Evolutionary conservation across 192 early-diverging fungal genomes (phyloP).

Genomic region (Phlyctochytrium bullatum): DNA sequence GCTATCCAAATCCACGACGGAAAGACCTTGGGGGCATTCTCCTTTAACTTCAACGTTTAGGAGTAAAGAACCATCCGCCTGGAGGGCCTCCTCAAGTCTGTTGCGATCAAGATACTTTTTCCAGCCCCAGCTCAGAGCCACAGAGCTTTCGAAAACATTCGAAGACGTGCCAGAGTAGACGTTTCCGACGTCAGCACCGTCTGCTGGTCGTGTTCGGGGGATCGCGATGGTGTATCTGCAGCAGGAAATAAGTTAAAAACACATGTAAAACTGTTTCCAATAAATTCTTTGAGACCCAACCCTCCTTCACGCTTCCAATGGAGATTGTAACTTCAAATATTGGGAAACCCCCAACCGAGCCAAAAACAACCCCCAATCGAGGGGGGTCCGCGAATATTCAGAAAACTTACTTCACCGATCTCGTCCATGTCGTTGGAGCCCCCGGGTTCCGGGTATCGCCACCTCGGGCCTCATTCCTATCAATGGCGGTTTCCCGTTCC

Average conservation of each 20-base stretch:
- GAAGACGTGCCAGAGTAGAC: constrained; percentile 7
- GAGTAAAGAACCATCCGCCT: neutral
- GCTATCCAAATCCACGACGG: neutral
- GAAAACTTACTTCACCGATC: constrained; percentile 4
- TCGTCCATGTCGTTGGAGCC: neutral
- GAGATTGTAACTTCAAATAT: too few relatives aligned
- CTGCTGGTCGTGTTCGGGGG: constrained; percentile 5
- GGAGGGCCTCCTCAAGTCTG: neutral
- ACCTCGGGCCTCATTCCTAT: neutral
- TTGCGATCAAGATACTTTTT: constrained; percentile 3
- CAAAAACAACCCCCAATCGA: too few relatives aligned
- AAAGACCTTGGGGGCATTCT: neutral
- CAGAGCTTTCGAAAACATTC: constrained; percentile 7
- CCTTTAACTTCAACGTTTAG: constrained; percentile 7
- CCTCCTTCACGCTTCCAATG: too few relatives aligned
- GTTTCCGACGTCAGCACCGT: constrained; percentile 1
- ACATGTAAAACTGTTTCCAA: too few relatives aligned
- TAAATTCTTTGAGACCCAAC: too few relatives aligned
- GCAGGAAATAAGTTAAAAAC: too few relatives aligned
- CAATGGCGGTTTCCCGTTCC: constrained; percentile 1
- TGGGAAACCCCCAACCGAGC: too few relatives aligned
- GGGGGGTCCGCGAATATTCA: too few relatives aligned
- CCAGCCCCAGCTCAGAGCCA: constrained; percentile 7
- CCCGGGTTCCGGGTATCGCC: neutral
- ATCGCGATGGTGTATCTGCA: constrained; percentile 7